These are phyloP conservation scores for Flaveria floridana DNA, from an alignment of 140 eudicot genomes.

Conservation along the genomic window DNA sequence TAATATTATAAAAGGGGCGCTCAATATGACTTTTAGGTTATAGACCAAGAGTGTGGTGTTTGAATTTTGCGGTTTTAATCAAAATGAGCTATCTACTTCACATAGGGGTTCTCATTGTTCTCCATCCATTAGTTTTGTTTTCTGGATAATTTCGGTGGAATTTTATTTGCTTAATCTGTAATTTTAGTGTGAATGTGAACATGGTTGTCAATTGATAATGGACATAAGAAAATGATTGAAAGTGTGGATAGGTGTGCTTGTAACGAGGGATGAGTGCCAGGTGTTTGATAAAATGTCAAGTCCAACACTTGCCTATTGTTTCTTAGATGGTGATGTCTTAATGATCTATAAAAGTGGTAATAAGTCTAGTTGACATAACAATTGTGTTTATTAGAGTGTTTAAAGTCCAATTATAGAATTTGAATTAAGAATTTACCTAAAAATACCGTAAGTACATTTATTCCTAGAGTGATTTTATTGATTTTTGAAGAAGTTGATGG, in stretches of 20 bases:
- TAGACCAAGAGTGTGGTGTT: too few species aligned
- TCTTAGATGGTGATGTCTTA: neutral
- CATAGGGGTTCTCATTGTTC: neutral
- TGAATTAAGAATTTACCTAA: neutral
- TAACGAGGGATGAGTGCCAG: slow-evolving; percentile 15
- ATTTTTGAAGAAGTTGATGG: neutral
- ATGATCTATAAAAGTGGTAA: neutral
- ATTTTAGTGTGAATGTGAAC: neutral
- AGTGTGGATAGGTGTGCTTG: neutral
- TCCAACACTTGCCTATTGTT: neutral
- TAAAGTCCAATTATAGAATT: neutral
- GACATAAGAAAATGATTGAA: neutral
- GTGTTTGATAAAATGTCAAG: slow-evolving; percentile 27
- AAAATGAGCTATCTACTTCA: too few species aligned
- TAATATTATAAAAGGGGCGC: too few species aligned
- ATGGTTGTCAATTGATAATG: neutral
- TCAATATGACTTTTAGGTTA: too few species aligned
- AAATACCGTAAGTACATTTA: neutral
- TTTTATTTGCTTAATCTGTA: neutral
- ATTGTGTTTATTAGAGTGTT: neutral
- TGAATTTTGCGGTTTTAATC: too few species aligned
- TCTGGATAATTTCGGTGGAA: neutral
- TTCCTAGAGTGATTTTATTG: neutral
- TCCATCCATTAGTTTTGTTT: neutral
- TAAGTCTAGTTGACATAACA: neutral